Base-by-base conservation (phyloP, 345 rosid species). In the Nephelium lappaceum region DNA sequence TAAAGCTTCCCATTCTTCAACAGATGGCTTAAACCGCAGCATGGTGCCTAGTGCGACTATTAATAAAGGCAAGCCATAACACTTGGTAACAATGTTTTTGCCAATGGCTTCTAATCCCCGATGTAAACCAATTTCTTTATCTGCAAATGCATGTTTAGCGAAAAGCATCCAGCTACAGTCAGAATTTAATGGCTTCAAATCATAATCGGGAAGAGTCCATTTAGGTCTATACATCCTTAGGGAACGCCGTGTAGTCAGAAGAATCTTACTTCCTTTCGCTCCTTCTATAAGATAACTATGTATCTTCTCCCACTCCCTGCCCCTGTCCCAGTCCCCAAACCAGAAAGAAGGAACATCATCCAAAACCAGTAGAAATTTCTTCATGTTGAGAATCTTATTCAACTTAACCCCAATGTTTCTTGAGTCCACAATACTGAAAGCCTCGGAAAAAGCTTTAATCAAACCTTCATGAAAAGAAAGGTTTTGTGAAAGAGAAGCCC, bases 401-500 rank as follows among this genome's bases (percentile, higher is more conserved):
- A 73, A 6, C 15, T 15, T 19, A 11, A 8, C 16, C 43, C 73
- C 69, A 43, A 67, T 42, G 10, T 23, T 8, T 27, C 64, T 64
- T 49, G 63, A 51, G 24, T 78, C 77, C 27, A 27, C 57, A 5
- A 42, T 8, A 27, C 69, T 45, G 23, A 42, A n/a, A 42, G 12
- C 39, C 5, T 18, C 45, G 0, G 79, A 8, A 11, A 79, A 11
- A 19, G 71, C 43, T 43, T 42, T 72, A 12, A 43, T 25, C 10
- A 76, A 41, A 58, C 61, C 38, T 31, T 31, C 36, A 31, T 31
- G 6, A 31, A 15, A 38, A 72, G 36, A 49, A 36, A 87, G 79
- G 11, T 74, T 66, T 7, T 67, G 73, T 24, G 83, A 78, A n/a
- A 81, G 78, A 74, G 78, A 87, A 10, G 75, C 73, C 88, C 88